Base-by-base conservation (phyloP, 495 filamentous ascomycete species). In the Penicillium turbatum region DNA sequence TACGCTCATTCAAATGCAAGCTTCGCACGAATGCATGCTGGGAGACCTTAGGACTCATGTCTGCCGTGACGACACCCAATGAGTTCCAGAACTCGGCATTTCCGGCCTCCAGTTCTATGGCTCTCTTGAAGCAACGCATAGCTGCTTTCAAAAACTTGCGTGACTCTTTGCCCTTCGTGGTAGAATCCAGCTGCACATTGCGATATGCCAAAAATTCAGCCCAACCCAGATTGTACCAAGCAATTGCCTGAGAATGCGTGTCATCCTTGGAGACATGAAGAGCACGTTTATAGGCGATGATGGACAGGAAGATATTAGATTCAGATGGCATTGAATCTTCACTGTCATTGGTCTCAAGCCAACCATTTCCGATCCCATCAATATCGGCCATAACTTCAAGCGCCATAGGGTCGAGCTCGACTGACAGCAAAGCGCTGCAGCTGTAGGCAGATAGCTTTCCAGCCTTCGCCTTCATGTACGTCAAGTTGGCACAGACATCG, bases 41-140 rank as follows among this genome's bases (percentile, higher is more conserved):
- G 0, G 95, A 84, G 2, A 97, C 88, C 52, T 87, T 86, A 0
- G 90, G 86, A 63, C 89, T 96, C 61, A 96, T 74, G 34, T 76
- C 79, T 38, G 86, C 88, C 2, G 93, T 97, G 13, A 87, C 88
- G 6, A 97, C 90, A 17, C 92, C 93, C 17, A 99, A 80, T 3
- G 93, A 83, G 66, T 96, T 97, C 93, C 93, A 99, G 69, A 97
- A 99, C 61, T 99, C 93, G 0, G 91, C 75, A 63, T 97, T 99
- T 27, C 91, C 88, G 6, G 95, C 87, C 66, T 99, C 93, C 2
- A 97, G 72, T 69, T 97, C 95, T 62, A 99, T 97, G 4, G 95
- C 88, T 46, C 89, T 80, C 71, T 97, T 99, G 82, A 99, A 99
- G 67, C 91, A 95, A 26, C 87, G 82, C 47, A 97, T 85, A 19